Conservation (phyloP, 2,329 filamentous ascomycete species). For the Blastomyces emzantsi region DNA sequence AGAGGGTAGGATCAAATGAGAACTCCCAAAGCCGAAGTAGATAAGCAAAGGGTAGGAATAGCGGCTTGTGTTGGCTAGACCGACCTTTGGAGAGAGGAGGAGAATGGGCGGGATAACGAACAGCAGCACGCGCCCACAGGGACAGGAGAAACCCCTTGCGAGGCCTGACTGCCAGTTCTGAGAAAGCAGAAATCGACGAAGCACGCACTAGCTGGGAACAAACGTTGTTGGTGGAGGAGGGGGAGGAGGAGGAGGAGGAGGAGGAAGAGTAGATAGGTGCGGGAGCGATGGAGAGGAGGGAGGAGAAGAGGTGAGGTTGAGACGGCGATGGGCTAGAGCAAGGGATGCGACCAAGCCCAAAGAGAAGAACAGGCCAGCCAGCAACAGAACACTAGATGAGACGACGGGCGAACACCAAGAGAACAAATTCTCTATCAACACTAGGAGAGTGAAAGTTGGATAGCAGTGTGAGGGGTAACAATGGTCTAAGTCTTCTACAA, state of each 20-base stretch:
- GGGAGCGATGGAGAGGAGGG: background rate
- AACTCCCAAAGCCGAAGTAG: background rate
- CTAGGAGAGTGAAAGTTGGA: background rate
- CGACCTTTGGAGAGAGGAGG: conserved; percentile 5
- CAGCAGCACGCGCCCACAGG: conserved; percentile 16
- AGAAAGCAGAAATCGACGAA: conserved; percentile 7
- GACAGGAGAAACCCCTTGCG: conserved; percentile 13
- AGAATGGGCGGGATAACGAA: conserved; percentile 7
- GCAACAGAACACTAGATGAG: background rate
- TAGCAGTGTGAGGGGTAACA: background rate
- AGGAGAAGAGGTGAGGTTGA: background rate
- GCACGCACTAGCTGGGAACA: background rate
- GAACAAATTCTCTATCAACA: background rate
- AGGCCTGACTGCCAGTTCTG: conserved; percentile 13
- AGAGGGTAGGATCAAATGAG: background rate
- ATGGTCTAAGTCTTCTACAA: background rate
- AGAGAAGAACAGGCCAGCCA: background rate
- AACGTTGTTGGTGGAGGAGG: conserved; percentile 1
- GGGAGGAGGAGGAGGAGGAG: background rate
- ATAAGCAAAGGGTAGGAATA: background rate
- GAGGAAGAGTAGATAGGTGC: background rate
- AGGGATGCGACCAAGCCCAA: background rate
- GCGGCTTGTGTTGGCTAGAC: background rate
- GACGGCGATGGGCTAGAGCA: background rate
- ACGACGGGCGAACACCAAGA: background rate